Base-by-base conservation (phyloP, 768 basidiomycete species). In the Amanita brunnescens region DNA sequence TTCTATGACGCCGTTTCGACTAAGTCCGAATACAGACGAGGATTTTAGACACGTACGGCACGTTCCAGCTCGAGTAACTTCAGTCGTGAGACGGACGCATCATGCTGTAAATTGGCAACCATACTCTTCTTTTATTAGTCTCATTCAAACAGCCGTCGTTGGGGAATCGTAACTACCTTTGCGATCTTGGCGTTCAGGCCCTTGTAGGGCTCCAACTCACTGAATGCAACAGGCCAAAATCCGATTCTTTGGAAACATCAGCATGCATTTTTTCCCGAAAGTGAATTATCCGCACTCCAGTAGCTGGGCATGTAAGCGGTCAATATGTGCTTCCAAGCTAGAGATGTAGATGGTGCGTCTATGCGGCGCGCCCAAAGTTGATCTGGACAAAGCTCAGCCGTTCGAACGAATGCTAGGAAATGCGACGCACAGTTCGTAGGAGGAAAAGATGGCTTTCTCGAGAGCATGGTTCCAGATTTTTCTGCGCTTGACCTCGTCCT, bases 391-490 rank as follows among this genome's bases (percentile, higher is more conserved):
- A 38, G 35, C 14, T 52, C 21, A 58, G 32, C 18, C 14, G 37
- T 32, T 23, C 30, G 46, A 34, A 52, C 12, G 40, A 14, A n/a
- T 29, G 29, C 14, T 49, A 18, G 18, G 29, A 6, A 18, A 34
- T 43, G 50, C 30, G 13, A 72, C 76, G 45, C 55, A 85, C 83
- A 89, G 60, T 62, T 89, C 85, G 43, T 77, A 75, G 0, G 83
- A 74, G 5, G 67, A 73, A 64, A 88, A 88, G 21, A 88, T 70
- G 12, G 72, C 71, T 61, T 87, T 87, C 64, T 89, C 87, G 52
- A 87, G 76, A 1, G 80, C 78, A 55, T 87, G 87, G 44, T 82
- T 83, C 87, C 87, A 89, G 13, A 85, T 83, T 60, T 80, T 83
- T 14, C 85, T 75, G 3, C 82, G 78, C 64, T 87, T 87, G 5